phyloP scores from a whole-genome alignment of 1,139 yeast species.

The Blastobotrys indianensis region DNA sequence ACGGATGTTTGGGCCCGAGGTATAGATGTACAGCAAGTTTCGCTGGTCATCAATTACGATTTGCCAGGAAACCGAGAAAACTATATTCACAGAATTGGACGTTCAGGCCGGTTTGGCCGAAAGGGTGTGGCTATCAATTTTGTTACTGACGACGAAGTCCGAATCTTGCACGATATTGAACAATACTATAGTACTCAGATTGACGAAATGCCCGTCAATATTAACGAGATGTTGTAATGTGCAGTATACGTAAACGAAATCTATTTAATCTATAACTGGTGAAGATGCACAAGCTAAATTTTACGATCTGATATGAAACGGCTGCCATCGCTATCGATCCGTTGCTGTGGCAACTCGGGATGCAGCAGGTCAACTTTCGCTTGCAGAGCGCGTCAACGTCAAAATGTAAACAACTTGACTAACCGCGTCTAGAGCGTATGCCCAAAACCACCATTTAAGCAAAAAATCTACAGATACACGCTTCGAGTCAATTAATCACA shows the following conservation, averaged over 20 bases:
- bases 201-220: slow-evolving; percentile 95
- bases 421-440: background rate
- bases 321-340: too few relatives aligned
- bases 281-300: too few relatives aligned
- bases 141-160: slow-evolving; percentile 85
- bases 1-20: slow-evolving; percentile 99
- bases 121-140: slow-evolving; percentile 99
- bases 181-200: slow-evolving; percentile 97
- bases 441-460: background rate
- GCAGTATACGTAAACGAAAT: too few relatives aligned
- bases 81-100: slow-evolving; percentile 99
- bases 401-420: background rate
- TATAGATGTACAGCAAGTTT: slow-evolving; percentile 98
- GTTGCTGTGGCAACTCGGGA: too few relatives aligned
- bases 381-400: background rate
- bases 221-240: slow-evolving; percentile 56
- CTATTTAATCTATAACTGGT: too few relatives aligned
- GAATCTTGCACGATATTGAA: slow-evolving; percentile 95
- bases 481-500: too few relatives aligned
- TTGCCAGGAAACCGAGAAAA: slow-evolving; percentile 96
- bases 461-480: background rate
- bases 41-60: slow-evolving; percentile 96
- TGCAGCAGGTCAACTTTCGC: background rate
- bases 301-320: too few relatives aligned
- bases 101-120: slow-evolving; percentile 99